phyloP scores from a whole-genome alignment of 306 rosid genomes.

The Cucurbita maxima region DNA sequence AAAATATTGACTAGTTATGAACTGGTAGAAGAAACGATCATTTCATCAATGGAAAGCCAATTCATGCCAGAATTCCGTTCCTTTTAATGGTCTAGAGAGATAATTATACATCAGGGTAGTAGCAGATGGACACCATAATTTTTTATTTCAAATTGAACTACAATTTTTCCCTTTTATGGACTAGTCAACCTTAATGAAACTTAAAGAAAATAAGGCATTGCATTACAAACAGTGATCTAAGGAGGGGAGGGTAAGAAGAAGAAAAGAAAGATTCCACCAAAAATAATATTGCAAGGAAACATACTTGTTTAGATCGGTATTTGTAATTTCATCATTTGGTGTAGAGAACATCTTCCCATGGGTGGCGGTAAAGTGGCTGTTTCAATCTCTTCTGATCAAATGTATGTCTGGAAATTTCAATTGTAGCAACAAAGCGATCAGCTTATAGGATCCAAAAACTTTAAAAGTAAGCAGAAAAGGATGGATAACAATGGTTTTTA shows the following conservation, averaged over 20 bases:
- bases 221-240: neutral
- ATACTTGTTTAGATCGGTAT: neutral
- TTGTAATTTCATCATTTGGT: constrained; percentile 46
- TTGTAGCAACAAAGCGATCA: constrained; percentile 5
- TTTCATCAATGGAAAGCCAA: neutral
- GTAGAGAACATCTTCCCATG: constrained; percentile 99
- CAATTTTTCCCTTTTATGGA: neutral
- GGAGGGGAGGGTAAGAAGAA: neutral
- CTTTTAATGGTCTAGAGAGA: neutral
- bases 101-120: neutral
- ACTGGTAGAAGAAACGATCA: neutral
- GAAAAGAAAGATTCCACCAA: neutral
- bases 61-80: neutral
- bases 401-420: constrained; percentile 61
- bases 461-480: neutral
- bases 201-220: neutral
- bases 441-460: neutral
- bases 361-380: constrained; percentile 97
- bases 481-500: neutral
- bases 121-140: neutral
- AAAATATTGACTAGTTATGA: neutral
- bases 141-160: neutral
- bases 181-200: neutral
- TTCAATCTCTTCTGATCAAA: constrained; percentile 98
- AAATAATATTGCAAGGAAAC: neutral